Evolutionary conservation across 2,329 filamentous ascomycete genomes (phyloP), one percentile per base, ranked within the genome.

Genomic region (Aspergillus fischeri): DNA sequence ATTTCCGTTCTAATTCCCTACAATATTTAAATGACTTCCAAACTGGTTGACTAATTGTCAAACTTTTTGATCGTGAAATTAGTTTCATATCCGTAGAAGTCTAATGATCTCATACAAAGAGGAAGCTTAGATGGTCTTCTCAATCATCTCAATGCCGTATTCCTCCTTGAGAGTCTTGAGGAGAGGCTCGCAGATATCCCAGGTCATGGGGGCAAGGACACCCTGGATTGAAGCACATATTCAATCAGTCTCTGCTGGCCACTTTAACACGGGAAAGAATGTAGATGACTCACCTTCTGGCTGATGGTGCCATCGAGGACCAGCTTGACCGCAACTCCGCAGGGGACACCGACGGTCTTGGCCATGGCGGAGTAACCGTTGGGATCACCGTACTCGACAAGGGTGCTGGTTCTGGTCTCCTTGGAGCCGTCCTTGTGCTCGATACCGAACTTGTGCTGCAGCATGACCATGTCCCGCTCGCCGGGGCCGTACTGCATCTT

Each of bases 401-500:
- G 84, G 1, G 92, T 96, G 45, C 87, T 91, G 25, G 90, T 92
- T 62, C 87, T 82, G 48, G 86, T 91, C 80, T 95, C 86, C 73
- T 83, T 84, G 71, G 78, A 84, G 68, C 91, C 91, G 72, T 94
- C 89, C 76, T 87, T 86, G 77, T 88, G 80, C 81, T 94, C 89
- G 65, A 96, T 90, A 72, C 87, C 86, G 73, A 96, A 95, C 78
- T 75, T 78, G 68, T 80, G 78, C 67, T 80, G 78, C 38, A 80
- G 70, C 78, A 89, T 85, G 63, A 94, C 89, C 64, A 95, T 80
- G 75, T 96, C 92, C 58, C 92, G 87, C 84, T 96, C 91, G 60
- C 83, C 88, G 67, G 88, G 81, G 70, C 84, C 88, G 75, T 88
- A 96, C 76, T 90, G 84, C 90, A 96, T 95, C 86, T 95, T 96